Conservation (phyloP, 2,329 filamentous ascomycete species). For the Pseudogymnoascus pannorum region DNA sequence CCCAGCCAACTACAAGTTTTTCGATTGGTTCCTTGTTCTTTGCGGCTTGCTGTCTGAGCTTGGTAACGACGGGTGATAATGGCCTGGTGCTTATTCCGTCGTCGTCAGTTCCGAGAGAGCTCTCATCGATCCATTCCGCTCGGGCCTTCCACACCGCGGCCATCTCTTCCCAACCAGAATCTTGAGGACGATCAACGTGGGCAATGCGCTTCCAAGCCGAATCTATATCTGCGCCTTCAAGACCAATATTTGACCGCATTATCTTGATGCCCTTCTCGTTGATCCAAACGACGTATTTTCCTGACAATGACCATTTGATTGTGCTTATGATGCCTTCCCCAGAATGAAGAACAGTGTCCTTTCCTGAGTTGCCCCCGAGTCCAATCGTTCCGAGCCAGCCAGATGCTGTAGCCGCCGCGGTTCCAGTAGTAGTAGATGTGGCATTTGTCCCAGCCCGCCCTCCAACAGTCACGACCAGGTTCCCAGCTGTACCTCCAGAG, state of each 20-base stretch:
- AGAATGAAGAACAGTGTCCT: conserved; percentile 79
- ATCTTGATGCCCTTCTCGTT: conserved; percentile 98
- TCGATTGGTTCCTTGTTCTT: conserved; percentile 50
- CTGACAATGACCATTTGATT: conserved; percentile 91
- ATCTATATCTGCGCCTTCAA: conserved; percentile 69
- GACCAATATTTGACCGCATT: conserved; percentile 80
- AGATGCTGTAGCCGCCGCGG: conserved; percentile 74
- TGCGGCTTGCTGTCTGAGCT: conserved; percentile 42
- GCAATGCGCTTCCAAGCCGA: conserved; percentile 92
- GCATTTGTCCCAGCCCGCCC: conserved; percentile 69
- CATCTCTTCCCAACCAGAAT: conserved; percentile 91
- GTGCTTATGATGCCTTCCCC: conserved; percentile 86
- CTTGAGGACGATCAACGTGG: conserved; percentile 82
- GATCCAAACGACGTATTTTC: conserved; percentile 88
- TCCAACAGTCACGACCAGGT: conserved; percentile 77
- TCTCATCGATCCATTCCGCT: conserved; percentile 87
- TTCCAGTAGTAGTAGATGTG: conserved; percentile 78
- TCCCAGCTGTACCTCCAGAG: conserved; percentile 82
- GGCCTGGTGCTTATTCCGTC: conserved; percentile 33
- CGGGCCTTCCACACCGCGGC: conserved; percentile 89
- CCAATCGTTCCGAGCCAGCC: conserved; percentile 91
- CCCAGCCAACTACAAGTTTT: conserved; percentile 89
- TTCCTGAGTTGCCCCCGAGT: conserved; percentile 67
- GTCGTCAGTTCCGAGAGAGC: conserved; percentile 67
- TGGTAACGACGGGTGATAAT: conserved; percentile 40